Base-by-base conservation (phyloP, 352 stramenopile genomes). In the Globisporangium cylindrosporum region DNA sequence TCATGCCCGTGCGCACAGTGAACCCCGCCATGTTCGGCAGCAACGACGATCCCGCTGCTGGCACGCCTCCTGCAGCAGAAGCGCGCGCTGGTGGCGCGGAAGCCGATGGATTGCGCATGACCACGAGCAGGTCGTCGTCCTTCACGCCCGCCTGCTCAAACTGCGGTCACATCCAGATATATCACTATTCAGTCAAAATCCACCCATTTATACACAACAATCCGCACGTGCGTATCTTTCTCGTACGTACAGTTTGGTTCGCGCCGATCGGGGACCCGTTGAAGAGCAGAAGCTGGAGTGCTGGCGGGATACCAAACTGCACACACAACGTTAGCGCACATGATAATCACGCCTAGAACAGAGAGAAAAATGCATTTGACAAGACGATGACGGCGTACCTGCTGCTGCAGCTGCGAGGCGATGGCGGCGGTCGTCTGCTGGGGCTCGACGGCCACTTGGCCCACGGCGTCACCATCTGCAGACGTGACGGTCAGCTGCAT, bases 401-500 rank as follows among this genome's bases (percentile, higher is more conserved):
- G 71, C 49, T 90, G 62, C 73, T 90, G 77, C 15, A 94, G 65
- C 57, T 80, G 72, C 51, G 61, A 36, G 12, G 74, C 65, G n/a
- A 90, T 70, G 2, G 76, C 80, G 49, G 60, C 70, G 32, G 86
- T 64, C 22, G 71, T 74, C 49, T 92, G 81, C 43, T 86, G 74
- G 32, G 78, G 69, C 29, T 91, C 82, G 1, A 82, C 76, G 22
- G 41, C 72, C 59, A 92, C 49, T 64, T 92, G 84, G 10, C 67
- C 73, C 54, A 91, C 81, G 60, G 76, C 68, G 27, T 81, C 81
- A 62, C 83, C 81, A 53, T 92, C 80, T 41, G 81, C 71, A 10
- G 86, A 91, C 60, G 82, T 91, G 59, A 93, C 64, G 18, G 78
- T 88, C 66, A 93, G 74, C 59, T 90, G 73, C 82, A 90, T 91